phyloP scores from a whole-genome alignment of 169 alveolate species.

The Plasmodium billcollinsi region DNA sequence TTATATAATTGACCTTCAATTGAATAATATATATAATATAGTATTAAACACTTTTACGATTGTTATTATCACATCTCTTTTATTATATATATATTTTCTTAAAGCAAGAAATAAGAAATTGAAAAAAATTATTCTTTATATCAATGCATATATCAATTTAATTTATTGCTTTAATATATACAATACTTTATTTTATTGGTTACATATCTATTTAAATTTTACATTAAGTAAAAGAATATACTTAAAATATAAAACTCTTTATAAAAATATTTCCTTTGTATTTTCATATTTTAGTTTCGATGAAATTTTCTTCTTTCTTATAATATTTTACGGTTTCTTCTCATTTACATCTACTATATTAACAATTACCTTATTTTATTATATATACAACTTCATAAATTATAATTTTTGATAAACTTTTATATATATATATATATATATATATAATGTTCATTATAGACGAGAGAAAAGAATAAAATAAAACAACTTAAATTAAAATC shows the following conservation, averaged over 20 bases:
- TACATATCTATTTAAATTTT: conserved; percentile 56
- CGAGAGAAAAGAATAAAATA: not conserved
- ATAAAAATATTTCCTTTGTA: conserved; percentile 56
- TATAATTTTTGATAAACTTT: conserved; percentile 12
- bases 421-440: not conserved
- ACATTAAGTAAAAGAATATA: conserved; percentile 65
- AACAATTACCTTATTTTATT: conserved; percentile 42
- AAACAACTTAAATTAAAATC: too few species aligned
- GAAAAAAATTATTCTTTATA: conserved; percentile 67
- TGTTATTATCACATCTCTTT: conserved; percentile 31
- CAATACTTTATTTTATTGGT: conserved; percentile 61
- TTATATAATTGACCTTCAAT: conserved; percentile 65
- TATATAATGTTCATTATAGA: not conserved
- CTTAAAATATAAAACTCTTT: conserved; percentile 63
- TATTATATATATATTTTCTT: conserved; percentile 54
- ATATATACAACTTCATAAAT: conserved; percentile 72
- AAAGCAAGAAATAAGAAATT: conserved; percentile 59
- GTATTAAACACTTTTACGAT: conserved; percentile 57
- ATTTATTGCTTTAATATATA: conserved; percentile 56
- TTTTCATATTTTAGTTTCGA: conserved; percentile 71
- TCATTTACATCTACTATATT: conserved; percentile 37
- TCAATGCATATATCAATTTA: conserved; percentile 47
- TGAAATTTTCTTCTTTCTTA: conserved; percentile 72
- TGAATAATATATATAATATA: conserved; percentile 47
- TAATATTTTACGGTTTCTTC: conserved; percentile 50